phyloP scores from a whole-genome alignment of 2,329 filamentous ascomycete species.

The Neophaeococcomyces aloes region DNA sequence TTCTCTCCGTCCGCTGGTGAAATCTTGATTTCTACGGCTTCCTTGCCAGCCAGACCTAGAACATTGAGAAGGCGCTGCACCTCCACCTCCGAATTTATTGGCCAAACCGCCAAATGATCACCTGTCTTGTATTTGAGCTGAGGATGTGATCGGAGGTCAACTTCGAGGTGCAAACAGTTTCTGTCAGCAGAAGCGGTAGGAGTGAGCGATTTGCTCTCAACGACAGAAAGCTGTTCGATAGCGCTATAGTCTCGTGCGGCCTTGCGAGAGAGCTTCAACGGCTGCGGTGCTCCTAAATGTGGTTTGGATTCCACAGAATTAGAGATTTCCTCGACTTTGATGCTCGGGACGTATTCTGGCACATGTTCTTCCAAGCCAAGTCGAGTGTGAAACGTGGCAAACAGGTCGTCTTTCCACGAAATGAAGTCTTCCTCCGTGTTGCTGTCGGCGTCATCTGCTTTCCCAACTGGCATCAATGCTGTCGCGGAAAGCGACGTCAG shows the following conservation, averaged over 20 bases:
- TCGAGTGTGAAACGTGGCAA: constrained; percentile 61
- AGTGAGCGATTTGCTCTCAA: constrained; percentile 71
- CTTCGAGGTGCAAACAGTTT: constrained; percentile 31
- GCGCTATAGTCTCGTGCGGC: constrained; percentile 55
- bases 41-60: constrained; percentile 23
- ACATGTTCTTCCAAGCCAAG: constrained; percentile 81
- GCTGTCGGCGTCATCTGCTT: constrained; percentile 84
- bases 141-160: constrained; percentile 34
- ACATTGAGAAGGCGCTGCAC: constrained; percentile 24
- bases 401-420: constrained; percentile 94
- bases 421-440: constrained; percentile 96
- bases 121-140: constrained; percentile 31
- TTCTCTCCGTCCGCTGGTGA: constrained; percentile 7
- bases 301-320: not conserved
- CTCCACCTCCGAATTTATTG: constrained; percentile 31
- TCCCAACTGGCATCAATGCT: constrained; percentile 68
- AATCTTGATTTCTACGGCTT: constrained; percentile 20
- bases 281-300: constrained; percentile 67
- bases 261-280: constrained; percentile 45
- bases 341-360: constrained; percentile 76
- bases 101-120: constrained; percentile 34
- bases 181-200: constrained; percentile 48
- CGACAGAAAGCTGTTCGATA: constrained; percentile 79
- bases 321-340: constrained; percentile 50
- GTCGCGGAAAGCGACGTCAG: constrained; percentile 65